A percentile compares a stretch with the other conserved stretches of the same genome.
Evolutionary conservation across 805 yeast species (phyloP).

Genomic region (Saturnispora hagleri): DNA sequence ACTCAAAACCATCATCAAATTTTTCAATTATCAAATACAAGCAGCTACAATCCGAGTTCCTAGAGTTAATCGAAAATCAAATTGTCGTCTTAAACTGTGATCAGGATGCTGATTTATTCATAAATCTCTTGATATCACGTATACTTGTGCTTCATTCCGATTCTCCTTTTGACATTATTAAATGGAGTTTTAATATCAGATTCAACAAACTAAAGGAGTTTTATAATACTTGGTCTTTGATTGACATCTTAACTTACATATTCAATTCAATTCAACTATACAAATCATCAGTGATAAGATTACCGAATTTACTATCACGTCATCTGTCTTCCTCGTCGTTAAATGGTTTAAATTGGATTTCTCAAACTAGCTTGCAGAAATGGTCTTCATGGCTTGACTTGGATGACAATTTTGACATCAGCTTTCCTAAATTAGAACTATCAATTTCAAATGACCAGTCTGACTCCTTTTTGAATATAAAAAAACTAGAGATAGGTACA

Average conservation of each 20-base stretch:
- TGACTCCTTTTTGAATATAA: not conserved
- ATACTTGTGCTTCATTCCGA: conserved; percentile 13
- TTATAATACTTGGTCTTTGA: conserved; percentile 15
- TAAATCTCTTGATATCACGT: conserved; percentile 20
- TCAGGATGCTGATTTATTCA: conserved; percentile 23
- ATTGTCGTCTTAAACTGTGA: conserved; percentile 18
- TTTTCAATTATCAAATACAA: conserved; percentile 16
- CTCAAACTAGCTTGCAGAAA: conserved; percentile 19
- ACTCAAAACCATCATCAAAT: conserved; percentile 9
- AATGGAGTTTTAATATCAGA: conserved; percentile 20
- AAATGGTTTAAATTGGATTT: conserved; percentile 21
- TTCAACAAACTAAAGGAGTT: conserved; percentile 10
- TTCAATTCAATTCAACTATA: conserved; percentile 25
- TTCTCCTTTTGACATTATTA: conserved; percentile 17
- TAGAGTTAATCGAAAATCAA: conserved; percentile 15
- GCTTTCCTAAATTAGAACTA: not conserved
- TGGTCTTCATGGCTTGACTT: conserved; percentile 25
- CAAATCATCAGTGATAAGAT: conserved; percentile 17
- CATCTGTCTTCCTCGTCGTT: conserved; percentile 1
- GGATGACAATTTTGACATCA: not conserved
- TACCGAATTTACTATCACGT: conserved; percentile 13
- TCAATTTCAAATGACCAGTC: not conserved
- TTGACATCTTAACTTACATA: conserved; percentile 21
- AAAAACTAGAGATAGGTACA: not conserved
- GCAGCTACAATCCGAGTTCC: conserved; percentile 14